phyloP scores from a whole-genome alignment of 352 stramenopile genomes.

The Pythium diclinum region DNA sequence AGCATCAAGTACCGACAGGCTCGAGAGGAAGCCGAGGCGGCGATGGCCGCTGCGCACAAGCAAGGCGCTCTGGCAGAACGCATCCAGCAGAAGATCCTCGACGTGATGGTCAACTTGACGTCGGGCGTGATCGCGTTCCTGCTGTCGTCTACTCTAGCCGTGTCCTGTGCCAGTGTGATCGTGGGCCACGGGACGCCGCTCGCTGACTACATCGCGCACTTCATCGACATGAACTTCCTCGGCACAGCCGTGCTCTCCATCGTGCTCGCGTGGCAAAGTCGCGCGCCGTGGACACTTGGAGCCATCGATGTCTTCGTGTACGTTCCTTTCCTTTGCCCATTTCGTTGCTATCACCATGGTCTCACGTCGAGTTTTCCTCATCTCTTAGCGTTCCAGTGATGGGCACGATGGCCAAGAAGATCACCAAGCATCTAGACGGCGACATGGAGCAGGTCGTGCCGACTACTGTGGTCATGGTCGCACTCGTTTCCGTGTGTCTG shows the following conservation, averaged over 20 bases:
- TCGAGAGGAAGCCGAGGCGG: not conserved
- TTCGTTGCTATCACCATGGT: not conserved
- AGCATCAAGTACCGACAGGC: constrained; percentile 7
- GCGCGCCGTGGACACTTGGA: constrained; percentile 68
- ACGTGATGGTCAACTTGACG: constrained; percentile 61
- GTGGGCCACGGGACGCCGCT: constrained; percentile 68
- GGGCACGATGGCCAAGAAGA: constrained; percentile 67
- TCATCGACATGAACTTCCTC: constrained; percentile 84
- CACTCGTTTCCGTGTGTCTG: constrained; percentile 60
- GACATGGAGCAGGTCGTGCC: constrained; percentile 62
- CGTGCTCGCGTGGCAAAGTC: constrained; percentile 71
- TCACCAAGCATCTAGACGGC: constrained; percentile 53
- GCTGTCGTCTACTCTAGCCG: constrained; percentile 70
- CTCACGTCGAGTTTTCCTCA: not conserved
- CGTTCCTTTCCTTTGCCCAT: constrained; percentile 14
- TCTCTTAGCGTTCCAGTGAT: constrained; percentile 56
- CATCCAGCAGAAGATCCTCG: constrained; percentile 23
- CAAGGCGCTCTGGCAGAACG: constrained; percentile 4
- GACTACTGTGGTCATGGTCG: constrained; percentile 71
- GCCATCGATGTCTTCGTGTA: constrained; percentile 81
- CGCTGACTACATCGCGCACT: constrained; percentile 57
- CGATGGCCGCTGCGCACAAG: not conserved
- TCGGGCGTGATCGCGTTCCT: constrained; percentile 78
- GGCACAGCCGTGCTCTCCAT: constrained; percentile 67
- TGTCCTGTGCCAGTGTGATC: constrained; percentile 76